Percentiles rank a stretch among this genome's conserved stretches.
These are phyloP conservation scores for Excoecaria cochinchinensis DNA, from an alignment of 345 rosid genomes.

Conservation along the genomic window DNA sequence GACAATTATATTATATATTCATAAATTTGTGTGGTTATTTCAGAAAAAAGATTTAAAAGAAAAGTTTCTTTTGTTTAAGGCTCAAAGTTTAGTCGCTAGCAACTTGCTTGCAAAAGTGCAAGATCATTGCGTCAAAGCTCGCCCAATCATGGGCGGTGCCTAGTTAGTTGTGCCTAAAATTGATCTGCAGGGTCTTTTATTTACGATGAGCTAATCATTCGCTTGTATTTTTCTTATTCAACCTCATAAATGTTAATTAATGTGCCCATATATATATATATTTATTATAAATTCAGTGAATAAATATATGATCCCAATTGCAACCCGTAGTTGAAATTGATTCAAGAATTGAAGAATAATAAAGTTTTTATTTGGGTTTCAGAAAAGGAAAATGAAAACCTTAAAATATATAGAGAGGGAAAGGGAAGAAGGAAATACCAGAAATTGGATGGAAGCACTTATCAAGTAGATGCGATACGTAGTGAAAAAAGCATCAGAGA, in stretches of 20 bases:
- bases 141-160: constrained; percentile 11
- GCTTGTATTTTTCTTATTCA: background rate
- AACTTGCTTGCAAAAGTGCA: constrained; percentile 5
- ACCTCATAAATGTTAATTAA: no score
- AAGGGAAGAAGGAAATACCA: constrained; percentile 38
- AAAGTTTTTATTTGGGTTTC: no score
- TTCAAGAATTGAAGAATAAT: no score
- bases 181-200: background rate
- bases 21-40: no score
- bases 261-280: no score
- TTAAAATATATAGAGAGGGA: background rate
- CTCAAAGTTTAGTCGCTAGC: background rate
- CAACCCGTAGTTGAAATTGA: no score
- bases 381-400: background rate
- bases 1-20: no score
- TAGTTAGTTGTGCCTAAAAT: constrained; percentile 4
- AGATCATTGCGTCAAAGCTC: background rate
- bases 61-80: background rate
- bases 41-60: no score
- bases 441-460: constrained; percentile 59
- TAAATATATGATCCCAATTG: no score
- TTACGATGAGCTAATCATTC: background rate
- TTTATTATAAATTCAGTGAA: no score
- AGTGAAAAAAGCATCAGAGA: constrained; percentile 69
- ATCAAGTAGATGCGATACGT: constrained; percentile 60